Evolutionary conservation across 2,329 filamentous ascomycete genomes (phyloP), one percentile per base, ranked within the genome.

Genomic region (Fusarium goolgardi): DNA sequence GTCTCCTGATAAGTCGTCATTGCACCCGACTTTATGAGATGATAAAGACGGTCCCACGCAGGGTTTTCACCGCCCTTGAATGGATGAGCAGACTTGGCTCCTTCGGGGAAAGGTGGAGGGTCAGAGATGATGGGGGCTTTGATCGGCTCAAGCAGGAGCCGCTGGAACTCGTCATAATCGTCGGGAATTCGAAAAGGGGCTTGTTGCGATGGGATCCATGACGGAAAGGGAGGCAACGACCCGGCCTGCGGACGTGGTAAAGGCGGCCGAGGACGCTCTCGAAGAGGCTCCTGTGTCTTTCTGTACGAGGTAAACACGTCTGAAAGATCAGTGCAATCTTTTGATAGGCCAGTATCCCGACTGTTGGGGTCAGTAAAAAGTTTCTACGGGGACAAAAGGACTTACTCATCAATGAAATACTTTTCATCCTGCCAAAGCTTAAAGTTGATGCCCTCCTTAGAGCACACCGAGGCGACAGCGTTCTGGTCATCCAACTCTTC

Each of bases 391-490:
- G 27, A 29, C 7, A 18, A 9, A 4, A 34, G 6, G 9, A 34
- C 90, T 78, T 81, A 94, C 92, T 94, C 91, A 72, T 94, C 90
- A 51, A 94, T 83, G 62, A 89, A 89, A 70, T 92, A 94, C 75
- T 94, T 95, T 77, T 94, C 91, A 71, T 95, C 91, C 1, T 78
- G 77, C 87, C 89, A 94, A 1, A 88, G 60, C 74, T 86, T 86
- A 75, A 93, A 92, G 2, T 87, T 82, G 6, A 88, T 81, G 1
- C 81, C 82, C 5, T 83, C 78, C 15, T 83, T 75, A 23, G 84
- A 78, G 56, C 90, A 89, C 1, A 87, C 74, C 0, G 79, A 75
- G 29, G 82, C 81, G 3, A 92, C 81, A 1, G 80, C 80, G 23
- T 81, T 77, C 70, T 93, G 88, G 55, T 94, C 91, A 6, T 79